A percentile compares a stretch with the other conserved stretches of the same genome.
These are phyloP conservation scores for Heimioporus sp. DNA, from an alignment of 768 basidiomycete species.

Conservation along the genomic window DNA sequence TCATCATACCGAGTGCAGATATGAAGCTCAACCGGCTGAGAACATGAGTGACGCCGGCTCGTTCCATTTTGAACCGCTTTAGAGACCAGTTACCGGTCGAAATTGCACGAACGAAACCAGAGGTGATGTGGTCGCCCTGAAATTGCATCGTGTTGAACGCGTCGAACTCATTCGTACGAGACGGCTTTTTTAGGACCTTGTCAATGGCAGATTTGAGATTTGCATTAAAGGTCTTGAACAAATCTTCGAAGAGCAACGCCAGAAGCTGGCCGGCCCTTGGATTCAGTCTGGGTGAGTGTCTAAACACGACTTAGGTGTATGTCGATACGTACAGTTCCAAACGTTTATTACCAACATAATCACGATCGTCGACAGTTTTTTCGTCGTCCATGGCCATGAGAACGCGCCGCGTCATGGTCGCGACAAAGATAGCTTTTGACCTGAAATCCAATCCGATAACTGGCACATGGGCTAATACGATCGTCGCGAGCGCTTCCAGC, in stretches of 20 bases:
- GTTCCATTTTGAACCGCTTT: constrained; percentile 99
- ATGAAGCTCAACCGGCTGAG: constrained; percentile 94
- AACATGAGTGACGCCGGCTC: constrained; percentile 97
- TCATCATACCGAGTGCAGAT: constrained; percentile 99
- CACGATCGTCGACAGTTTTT: constrained; percentile 96
- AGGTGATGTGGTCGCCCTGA: constrained; percentile 93
- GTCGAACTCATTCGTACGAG: constrained; percentile 91
- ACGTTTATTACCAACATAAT: constrained; percentile 99
- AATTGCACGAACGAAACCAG: constrained; percentile 95
- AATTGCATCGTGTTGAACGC: constrained; percentile 94
- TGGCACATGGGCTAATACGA: constrained; percentile 94
- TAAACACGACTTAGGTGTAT: not conserved
- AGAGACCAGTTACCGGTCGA: constrained; percentile 99
- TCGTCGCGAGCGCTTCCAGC: constrained; percentile 92
- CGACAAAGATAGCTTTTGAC: constrained; percentile 94
- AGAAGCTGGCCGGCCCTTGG: constrained; percentile 91
- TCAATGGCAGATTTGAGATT: constrained; percentile 95
- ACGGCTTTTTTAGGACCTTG: constrained; percentile 95
- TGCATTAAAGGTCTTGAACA: constrained; percentile 98
- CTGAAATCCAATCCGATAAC: constrained; percentile 87
- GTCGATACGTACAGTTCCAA: constrained; percentile 78
- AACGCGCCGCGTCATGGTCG: constrained; percentile 95
- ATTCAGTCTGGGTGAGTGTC: constrained; percentile 12
- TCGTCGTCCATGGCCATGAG: constrained; percentile 96
- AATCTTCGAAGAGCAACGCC: constrained; percentile 93